Base-by-base conservation (phyloP, 2,329 filamentous ascomycete species). In the Exophiala sideris region DNA sequence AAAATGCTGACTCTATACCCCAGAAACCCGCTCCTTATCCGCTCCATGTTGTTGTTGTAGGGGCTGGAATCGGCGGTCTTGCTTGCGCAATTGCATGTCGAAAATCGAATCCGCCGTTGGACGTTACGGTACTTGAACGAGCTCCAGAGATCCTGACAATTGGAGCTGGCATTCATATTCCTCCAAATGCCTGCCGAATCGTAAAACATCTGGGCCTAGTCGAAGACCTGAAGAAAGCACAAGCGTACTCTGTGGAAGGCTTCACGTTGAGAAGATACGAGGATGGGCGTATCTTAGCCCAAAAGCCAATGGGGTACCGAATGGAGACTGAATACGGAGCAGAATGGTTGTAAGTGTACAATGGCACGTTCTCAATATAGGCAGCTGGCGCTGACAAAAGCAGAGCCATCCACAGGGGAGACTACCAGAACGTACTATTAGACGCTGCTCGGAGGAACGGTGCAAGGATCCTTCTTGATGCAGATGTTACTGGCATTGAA, bases 31-130 rank as follows among this genome's bases (percentile, higher is more conserved):
- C 16, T 2, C 40, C 16, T 24, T 42, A 18, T 42, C 18, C 18
- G 10, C 40, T 61, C 32, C 56, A 64, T 41, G 54, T 67, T 45
- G 64, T 63, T n/a, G 57, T 68, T 3, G 57, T 66, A 4, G 73
- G 72, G n/a, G 71, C 71, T 12, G 72, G 73, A 5, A 67, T 75
- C 14, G 72, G 70, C 2, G 73, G 73, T 8, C 64, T 75, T 6
- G 71, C 73, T 12, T 66, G 65, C 40, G 62, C 65, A 8, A 65
- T 67, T 18, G 60, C 63, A 5, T 65, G 65, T 56, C 56, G 62
- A 3, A 56, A 52, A 10, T 45, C 50, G 32, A 57, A 52, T 1
- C 54, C 49, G 10, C 54, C 54, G 12, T 32, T 66, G 9, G 42
- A 60, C 1, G 65, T 68, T 1, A 34, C 53, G 11, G 48, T 68